phyloP scores from a whole-genome alignment of 2,329 filamentous ascomycete genomes.

The Triangularia setosa region DNA sequence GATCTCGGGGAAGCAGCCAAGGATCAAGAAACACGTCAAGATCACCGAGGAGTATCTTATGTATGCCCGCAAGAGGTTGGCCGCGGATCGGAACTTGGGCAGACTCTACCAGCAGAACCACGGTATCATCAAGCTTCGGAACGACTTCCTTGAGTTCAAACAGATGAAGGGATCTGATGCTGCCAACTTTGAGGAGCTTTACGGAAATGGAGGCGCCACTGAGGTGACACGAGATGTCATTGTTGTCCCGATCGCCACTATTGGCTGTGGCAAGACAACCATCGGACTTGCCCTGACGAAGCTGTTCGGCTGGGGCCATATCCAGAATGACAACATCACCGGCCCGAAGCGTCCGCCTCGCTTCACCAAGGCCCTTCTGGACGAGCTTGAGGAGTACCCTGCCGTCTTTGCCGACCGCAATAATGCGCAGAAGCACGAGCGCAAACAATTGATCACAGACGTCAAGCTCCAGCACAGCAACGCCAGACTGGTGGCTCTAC shows the following conservation, averaged over 20 bases:
- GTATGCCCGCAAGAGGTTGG: constrained; percentile 73
- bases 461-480: constrained; percentile 58
- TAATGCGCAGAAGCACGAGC: constrained; percentile 84
- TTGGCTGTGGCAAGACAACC: constrained; percentile 96
- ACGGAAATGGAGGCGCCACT: constrained; percentile 45
- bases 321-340: constrained; percentile 95
- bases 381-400: constrained; percentile 58
- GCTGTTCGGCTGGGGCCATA: constrained; percentile 85
- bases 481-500: constrained; percentile 75
- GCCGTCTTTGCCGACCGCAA: constrained; percentile 91
- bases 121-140: constrained; percentile 85
- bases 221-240: constrained; percentile 66
- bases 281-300: constrained; percentile 75
- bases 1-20: constrained; percentile 70
- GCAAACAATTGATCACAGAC: constrained; percentile 81
- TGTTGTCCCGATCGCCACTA: constrained; percentile 85
- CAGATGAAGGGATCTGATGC: constrained; percentile 87
- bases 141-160: constrained; percentile 80
- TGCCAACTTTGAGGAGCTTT: constrained; percentile 66
- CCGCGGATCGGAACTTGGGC: constrained; percentile 61
- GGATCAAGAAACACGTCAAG: constrained; percentile 77
- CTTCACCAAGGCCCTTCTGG: constrained; percentile 69
- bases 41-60: constrained; percentile 89
- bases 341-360: constrained; percentile 69
- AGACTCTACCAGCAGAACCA: constrained; percentile 81